phyloP scores from a whole-genome alignment of 2,329 filamentous ascomycete species.

The Pyrenophora teres region DNA sequence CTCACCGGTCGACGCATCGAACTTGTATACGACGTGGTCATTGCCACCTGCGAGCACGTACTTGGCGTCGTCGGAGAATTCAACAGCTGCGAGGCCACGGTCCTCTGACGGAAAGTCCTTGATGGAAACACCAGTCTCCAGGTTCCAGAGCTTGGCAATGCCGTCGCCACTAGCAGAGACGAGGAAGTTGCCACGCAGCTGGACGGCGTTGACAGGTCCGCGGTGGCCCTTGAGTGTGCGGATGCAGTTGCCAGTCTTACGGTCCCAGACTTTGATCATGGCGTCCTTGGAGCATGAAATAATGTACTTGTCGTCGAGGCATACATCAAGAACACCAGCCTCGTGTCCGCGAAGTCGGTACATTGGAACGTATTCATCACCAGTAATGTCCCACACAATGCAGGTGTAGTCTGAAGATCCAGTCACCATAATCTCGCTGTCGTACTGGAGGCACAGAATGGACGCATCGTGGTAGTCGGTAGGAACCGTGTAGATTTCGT shows the following conservation, averaged over 20 bases:
- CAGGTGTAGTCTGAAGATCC: slow-evolving; percentile 91
- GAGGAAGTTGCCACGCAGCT: slow-evolving; percentile 88
- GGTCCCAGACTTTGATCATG: slow-evolving; percentile 93
- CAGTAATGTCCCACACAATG: slow-evolving; percentile 88
- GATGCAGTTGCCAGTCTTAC: slow-evolving; percentile 73
- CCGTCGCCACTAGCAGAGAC: slow-evolving; percentile 95
- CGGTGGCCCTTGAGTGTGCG: slow-evolving; percentile 83
- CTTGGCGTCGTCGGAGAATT: slow-evolving; percentile 93
- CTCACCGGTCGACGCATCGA: slow-evolving; percentile 88
- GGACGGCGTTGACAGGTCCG: slow-evolving; percentile 94
- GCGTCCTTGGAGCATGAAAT: slow-evolving; percentile 97
- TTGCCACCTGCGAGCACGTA: slow-evolving; percentile 94
- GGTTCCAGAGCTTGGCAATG: slow-evolving; percentile 92
- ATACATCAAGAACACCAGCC: slow-evolving; percentile 90
- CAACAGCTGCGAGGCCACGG: slow-evolving; percentile 91
- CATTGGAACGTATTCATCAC: slow-evolving; percentile 66
- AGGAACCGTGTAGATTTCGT: slow-evolving; percentile 54
- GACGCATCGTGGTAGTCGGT: slow-evolving; percentile 80
- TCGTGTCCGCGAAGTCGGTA: slow-evolving; percentile 77
- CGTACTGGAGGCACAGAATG: slow-evolving; percentile 93
- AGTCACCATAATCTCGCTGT: slow-evolving; percentile 89
- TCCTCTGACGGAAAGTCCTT: slow-evolving; percentile 90
- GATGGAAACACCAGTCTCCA: slow-evolving; percentile 83
- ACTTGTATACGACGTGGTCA: slow-evolving; percentile 93
- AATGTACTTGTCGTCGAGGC: slow-evolving; percentile 89